These are phyloP conservation scores for Venturia asperata DNA, from an alignment of 2,329 filamentous ascomycete species.

Conservation along the genomic window DNA sequence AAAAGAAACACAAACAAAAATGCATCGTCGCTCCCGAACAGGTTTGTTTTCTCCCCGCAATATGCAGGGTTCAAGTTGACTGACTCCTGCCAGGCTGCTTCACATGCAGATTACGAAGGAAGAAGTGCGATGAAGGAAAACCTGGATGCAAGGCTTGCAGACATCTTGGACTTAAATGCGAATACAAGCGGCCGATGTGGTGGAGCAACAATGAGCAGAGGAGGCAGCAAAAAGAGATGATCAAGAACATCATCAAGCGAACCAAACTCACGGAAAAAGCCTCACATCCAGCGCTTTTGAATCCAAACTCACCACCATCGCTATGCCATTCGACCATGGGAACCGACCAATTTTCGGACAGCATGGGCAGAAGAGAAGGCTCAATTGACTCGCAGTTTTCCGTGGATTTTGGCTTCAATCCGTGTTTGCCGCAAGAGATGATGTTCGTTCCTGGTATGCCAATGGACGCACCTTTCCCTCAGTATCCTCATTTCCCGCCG, in stretches of 20 bases:
- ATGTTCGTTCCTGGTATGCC: slow-evolving; percentile 47
- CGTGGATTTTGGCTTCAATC: slow-evolving; percentile 58
- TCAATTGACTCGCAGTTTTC: slow-evolving; percentile 77
- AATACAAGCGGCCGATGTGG: slow-evolving; percentile 96
- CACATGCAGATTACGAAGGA: slow-evolving; percentile 59
- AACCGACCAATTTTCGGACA: slow-evolving; percentile 71
- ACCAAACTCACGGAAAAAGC: slow-evolving; percentile 88
- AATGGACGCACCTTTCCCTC: slow-evolving; percentile 38
- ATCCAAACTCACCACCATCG: slow-evolving; percentile 61
- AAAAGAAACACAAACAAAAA: slow-evolving; percentile 61
- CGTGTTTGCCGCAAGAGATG: slow-evolving; percentile 46
- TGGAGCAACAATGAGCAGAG: slow-evolving; percentile 91
- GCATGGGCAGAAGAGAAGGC: slow-evolving; percentile 62
- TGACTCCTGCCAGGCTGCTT: slow-evolving; percentile 51
- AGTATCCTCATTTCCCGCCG: slow-evolving; percentile 60
- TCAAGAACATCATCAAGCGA: slow-evolving; percentile 96
- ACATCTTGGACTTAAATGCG: slow-evolving; percentile 75
- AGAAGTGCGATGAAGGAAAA: slow-evolving; percentile 64
- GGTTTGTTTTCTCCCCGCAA: slow-evolving; percentile 53
- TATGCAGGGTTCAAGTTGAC: slow-evolving; percentile 20
- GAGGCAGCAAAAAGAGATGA: slow-evolving; percentile 80
- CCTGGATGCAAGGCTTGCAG: slow-evolving; percentile 57
- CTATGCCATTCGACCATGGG: slow-evolving; percentile 76
- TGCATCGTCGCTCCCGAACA: slow-evolving; percentile 90
- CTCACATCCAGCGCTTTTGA: slow-evolving; percentile 44